phyloP scores from a whole-genome alignment of 208 protist species.

The Leishmania aethiopica region DNA sequence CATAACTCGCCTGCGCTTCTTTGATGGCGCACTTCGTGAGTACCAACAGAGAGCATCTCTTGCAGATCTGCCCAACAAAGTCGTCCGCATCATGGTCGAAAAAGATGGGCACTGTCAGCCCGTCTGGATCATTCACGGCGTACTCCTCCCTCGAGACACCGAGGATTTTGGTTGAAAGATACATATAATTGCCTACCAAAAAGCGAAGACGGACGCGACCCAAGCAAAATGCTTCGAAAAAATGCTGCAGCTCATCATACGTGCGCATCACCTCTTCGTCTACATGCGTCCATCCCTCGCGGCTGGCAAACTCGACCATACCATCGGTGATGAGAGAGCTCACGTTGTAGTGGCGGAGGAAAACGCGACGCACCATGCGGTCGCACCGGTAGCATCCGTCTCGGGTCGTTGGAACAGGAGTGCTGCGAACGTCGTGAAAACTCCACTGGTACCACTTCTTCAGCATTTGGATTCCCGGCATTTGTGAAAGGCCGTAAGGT shows the following conservation, averaged over 20 bases:
- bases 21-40: slow-evolving; percentile 52
- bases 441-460: slow-evolving; percentile 76
- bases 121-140: slow-evolving; percentile 37
- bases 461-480: slow-evolving; percentile 70
- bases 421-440: slow-evolving; percentile 73
- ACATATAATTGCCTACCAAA: slow-evolving; percentile 74
- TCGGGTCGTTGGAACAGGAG: slow-evolving; percentile 30
- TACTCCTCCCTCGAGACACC: slow-evolving; percentile 35
- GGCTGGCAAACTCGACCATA: slow-evolving; percentile 50
- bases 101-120: slow-evolving; percentile 42
- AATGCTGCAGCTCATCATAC: slow-evolving; percentile 49
- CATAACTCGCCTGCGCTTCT: slow-evolving; percentile 36
- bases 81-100: slow-evolving; percentile 53
- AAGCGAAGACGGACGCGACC: slow-evolving; percentile 61
- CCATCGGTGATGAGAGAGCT: slow-evolving; percentile 53
- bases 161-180: slow-evolving; percentile 68
- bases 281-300: slow-evolving; percentile 61
- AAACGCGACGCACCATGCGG: slow-evolving; percentile 54
- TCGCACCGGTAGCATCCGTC: slow-evolving; percentile 54
- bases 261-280: slow-evolving; percentile 34
- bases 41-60: slow-evolving; percentile 51
- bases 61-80: slow-evolving; percentile 75
- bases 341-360: slow-evolving; percentile 71
- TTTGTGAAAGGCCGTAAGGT: slow-evolving; percentile 69
- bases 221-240: slow-evolving; percentile 68